Percentiles rank a stretch among this genome's conserved stretches.
These are phyloP conservation scores for Boletus subcaerulescens DNA, from an alignment of 768 basidiomycete genomes.

Conservation along the genomic window DNA sequence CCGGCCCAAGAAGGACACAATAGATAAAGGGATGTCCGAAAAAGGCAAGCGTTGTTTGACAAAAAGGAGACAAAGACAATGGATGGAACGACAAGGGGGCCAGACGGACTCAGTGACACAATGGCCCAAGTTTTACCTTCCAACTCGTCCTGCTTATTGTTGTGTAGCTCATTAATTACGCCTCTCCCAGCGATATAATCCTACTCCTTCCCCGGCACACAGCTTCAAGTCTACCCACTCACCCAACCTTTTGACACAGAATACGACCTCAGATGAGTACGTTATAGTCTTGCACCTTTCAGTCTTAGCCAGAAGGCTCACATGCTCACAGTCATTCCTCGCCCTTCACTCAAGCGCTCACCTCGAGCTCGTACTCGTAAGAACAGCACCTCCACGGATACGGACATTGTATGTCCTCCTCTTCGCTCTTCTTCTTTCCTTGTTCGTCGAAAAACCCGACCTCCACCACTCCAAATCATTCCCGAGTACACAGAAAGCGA, in stretches of 20 bases:
- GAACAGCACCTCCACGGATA: constrained; percentile 3
- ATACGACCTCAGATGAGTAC: constrained; percentile 25
- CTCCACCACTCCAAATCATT: constrained; percentile 33
- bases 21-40: constrained; percentile 14
- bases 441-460: constrained; percentile 15
- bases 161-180: constrained; percentile 10
- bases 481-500: constrained; percentile 27
- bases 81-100: constrained; percentile 26
- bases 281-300: neutral
- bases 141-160: neutral
- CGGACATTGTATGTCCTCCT: constrained; percentile 4
- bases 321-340: constrained; percentile 19
- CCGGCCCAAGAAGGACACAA: too few relatives aligned
- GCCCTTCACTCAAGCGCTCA: constrained; percentile 27
- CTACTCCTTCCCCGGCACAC: neutral
- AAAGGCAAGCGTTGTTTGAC: constrained; percentile 21
- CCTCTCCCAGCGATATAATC: constrained; percentile 18
- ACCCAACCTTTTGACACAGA: neutral
- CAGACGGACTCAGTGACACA: neutral
- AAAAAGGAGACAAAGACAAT: constrained; percentile 28
- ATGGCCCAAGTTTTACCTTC: constrained; percentile 5
- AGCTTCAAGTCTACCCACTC: constrained; percentile 1
- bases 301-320: neutral
- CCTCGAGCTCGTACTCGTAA: constrained; percentile 24
- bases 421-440: constrained; percentile 6